Conservation (phyloP, 352 stramenopile genomes). For the Phytophthora colocasiae region DNA sequence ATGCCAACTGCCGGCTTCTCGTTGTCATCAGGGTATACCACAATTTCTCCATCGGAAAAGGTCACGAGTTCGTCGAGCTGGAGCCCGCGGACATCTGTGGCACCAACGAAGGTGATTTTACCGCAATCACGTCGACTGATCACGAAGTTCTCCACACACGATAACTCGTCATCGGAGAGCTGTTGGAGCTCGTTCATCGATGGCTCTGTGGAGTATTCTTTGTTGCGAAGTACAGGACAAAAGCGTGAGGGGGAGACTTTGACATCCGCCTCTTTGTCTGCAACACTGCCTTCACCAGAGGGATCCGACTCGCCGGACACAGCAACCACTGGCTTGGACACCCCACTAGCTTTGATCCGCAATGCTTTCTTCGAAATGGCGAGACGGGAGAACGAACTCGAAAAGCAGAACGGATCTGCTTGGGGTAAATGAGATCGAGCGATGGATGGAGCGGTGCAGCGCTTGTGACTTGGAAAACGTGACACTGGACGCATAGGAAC, state of each 20-base stretch:
- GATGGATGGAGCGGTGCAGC: neutral
- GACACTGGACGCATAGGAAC: slow-evolving; percentile 8
- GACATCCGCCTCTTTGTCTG: neutral
- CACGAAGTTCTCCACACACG: slow-evolving; percentile 47
- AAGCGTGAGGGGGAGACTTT: neutral
- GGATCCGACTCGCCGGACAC: neutral
- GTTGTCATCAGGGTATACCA: slow-evolving; percentile 55
- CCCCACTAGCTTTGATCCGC: slow-evolving; percentile 5
- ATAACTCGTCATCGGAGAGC: slow-evolving; percentile 50
- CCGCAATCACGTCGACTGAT: slow-evolving; percentile 45
- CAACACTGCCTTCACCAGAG: neutral
- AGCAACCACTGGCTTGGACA: neutral
- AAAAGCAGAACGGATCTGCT: slow-evolving; percentile 25
- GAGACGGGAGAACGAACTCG: slow-evolving; percentile 29
- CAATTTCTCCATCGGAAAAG: slow-evolving; percentile 46
- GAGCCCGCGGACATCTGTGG: slow-evolving; percentile 53
- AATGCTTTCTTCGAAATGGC: slow-evolving; percentile 21
- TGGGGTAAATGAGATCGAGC: slow-evolving; percentile 2
- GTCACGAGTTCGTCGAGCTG: slow-evolving; percentile 53
- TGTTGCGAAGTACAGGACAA: slow-evolving; percentile 42
- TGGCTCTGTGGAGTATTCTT: slow-evolving; percentile 55
- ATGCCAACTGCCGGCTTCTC: slow-evolving; percentile 48
- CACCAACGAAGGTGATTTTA: slow-evolving; percentile 48
- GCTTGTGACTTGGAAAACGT: slow-evolving; percentile 12
- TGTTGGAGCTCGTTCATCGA: slow-evolving; percentile 35